Base-by-base conservation (phyloP, 164 flowering plant species). In the Berberis thunbergii region DNA sequence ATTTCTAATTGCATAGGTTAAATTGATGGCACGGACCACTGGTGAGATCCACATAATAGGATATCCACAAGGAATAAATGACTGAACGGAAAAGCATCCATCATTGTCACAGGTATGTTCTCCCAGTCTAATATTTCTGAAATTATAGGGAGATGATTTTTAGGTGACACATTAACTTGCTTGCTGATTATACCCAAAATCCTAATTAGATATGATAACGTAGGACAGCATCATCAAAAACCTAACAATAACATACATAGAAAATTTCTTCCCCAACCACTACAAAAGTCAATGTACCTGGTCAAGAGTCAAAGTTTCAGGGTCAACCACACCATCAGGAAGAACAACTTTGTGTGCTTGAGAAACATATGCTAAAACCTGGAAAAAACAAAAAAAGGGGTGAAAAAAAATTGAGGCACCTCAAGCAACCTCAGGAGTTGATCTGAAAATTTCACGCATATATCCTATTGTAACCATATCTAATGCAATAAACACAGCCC, bases 301-400 rank as follows among this genome's bases (percentile, higher is more conserved):
- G 42, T 91, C 91, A 57, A 87, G 81, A 0, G 84, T 78, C 74
- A 95, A 44, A 46, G 79, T 70, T 40, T 89, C 85, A 74, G 82
- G 78, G 74, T 91, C 86, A 52, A 95, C 86, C 62, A 79, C 54
- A 62, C 74, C 84, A 49, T 85, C 96, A 1, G 97, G 91, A 64
- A 95, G 96, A 59, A 86, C 79, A 78, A 95, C 91, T 45, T 87
- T 76, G 80, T 91, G 96, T 38, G 72, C 99, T 84, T 95, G 97
- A 61, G 98, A 94, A 45, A 94, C 98, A 79, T 84, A 94, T 45
- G 96, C 97, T 72, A 95, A 78, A 72, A 95, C 73, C 99, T 95
- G 83, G 57, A 75, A 57, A 65, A 62, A 57, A 26, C 26, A 26
- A 26, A 26, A 26, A 26, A 26, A 0, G 26, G 26, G 26, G 0